A percentile compares a stretch with the other conserved stretches of the same genome.
phyloP scores from a whole-genome alignment of 257 asterid species.

The Forsythia viridissima region DNA sequence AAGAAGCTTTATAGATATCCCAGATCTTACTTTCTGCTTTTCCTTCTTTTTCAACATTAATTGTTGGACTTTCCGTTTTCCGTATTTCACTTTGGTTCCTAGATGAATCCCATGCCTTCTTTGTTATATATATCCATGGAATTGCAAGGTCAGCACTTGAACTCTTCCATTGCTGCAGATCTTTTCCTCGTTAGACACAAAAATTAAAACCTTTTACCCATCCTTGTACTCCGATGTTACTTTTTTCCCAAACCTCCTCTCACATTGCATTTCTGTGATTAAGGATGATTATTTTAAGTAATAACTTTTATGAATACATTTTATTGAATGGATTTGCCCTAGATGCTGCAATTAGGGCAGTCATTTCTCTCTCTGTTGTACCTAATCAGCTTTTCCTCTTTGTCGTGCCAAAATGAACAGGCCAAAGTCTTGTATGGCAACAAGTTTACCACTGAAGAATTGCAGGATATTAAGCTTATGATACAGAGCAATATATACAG shows the following conservation, averaged over 20 bases:
- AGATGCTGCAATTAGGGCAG: background rate
- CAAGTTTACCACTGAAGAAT: constrained; percentile 77
- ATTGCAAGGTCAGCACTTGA: background rate
- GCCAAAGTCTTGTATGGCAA: constrained; percentile 80
- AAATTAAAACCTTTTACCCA: background rate
- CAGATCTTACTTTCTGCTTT: background rate
- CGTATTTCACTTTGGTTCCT: background rate
- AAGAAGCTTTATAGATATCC: background rate
- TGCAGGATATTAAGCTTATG: constrained; percentile 89
- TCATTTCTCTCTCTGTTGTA: background rate
- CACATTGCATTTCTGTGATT: background rate
- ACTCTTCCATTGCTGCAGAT: background rate
- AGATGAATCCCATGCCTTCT: background rate
- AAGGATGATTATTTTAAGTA: background rate
- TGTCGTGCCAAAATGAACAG: background rate
- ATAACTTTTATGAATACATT: background rate
- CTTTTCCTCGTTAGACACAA: background rate
- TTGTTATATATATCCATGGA: background rate
- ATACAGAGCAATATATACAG: constrained; percentile 92
- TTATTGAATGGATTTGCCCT: background rate
- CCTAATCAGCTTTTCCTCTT: background rate
- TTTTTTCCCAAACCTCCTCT: background rate
- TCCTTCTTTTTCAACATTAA: background rate
- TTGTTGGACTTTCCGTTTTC: background rate
- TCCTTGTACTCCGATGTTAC: background rate